These are phyloP conservation scores for Annulohypoxylon maeteangense DNA, from an alignment of 495 filamentous ascomycete genomes.

Conservation along the genomic window DNA sequence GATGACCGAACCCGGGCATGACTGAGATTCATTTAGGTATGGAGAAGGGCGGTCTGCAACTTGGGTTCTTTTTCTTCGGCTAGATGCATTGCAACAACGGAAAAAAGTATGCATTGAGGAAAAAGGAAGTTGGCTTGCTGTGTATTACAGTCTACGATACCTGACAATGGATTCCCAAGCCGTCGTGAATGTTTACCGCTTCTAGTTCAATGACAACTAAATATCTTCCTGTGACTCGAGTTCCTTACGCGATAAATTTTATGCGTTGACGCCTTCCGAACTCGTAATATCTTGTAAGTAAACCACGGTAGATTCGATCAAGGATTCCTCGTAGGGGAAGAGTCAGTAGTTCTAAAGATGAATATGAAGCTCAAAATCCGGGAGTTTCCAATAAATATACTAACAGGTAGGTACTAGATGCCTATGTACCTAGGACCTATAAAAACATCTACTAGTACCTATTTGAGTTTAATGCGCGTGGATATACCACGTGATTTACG, in stretches of 20 bases:
- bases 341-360: not conserved
- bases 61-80: slow-evolving; percentile 11
- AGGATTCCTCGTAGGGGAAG: not conserved
- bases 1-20: slow-evolving; percentile 42
- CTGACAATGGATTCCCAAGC: slow-evolving; percentile 35
- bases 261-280: not conserved
- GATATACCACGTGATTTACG: too few species aligned
- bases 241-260: not conserved
- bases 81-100: slow-evolving; percentile 40
- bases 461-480: not conserved
- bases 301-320: not conserved
- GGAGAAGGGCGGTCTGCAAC: not conserved
- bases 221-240: not conserved
- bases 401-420: not conserved
- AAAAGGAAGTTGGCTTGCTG: slow-evolving; percentile 32
- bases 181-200: slow-evolving; percentile 22
- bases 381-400: not conserved
- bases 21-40: slow-evolving; percentile 9
- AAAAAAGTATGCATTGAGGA: slow-evolving; percentile 32
- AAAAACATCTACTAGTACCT: too few species aligned
- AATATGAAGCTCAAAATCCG: not conserved
- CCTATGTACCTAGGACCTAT: too few species aligned
- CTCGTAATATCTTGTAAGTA: not conserved
- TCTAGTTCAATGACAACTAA: not conserved
- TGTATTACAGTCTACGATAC: slow-evolving; percentile 42